These are phyloP conservation scores for Polygonum maritimum DNA, from an alignment of 148 eudicot species.

Conservation along the genomic window DNA sequence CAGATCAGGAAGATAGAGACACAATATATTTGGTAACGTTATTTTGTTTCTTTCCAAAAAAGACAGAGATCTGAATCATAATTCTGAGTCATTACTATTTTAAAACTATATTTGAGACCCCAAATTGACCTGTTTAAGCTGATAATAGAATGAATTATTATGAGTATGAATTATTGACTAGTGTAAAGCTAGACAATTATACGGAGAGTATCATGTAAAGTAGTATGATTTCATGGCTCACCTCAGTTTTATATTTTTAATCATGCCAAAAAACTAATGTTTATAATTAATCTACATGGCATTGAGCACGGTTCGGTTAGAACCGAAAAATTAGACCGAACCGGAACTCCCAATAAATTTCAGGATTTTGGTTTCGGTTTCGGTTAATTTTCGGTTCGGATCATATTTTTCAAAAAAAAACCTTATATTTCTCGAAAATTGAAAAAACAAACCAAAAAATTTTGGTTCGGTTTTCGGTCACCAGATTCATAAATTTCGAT, in stretches of 20 bases:
- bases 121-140: not conserved
- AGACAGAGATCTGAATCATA: slow-evolving; percentile 9
- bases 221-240: not conserved
- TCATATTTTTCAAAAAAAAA: too few relatives aligned
- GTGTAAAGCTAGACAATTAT: slow-evolving; percentile 3
- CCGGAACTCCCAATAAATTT: too few relatives aligned
- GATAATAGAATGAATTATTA: slow-evolving; percentile 3
- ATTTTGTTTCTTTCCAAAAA: slow-evolving; percentile 7
- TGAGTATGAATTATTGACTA: not conserved
- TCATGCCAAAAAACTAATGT: not conserved
- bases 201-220: not conserved
- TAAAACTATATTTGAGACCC: not conserved
- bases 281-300: not conserved
- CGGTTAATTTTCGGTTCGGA: too few relatives aligned
- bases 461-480: too few relatives aligned
- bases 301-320: not conserved
- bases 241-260: not conserved
- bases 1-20: slow-evolving; percentile 5
- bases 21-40: not conserved
- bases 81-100: not conserved
- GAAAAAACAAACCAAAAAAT: too few relatives aligned
- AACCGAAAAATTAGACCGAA: too few relatives aligned
- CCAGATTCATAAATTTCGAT: too few relatives aligned
- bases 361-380: too few relatives aligned
- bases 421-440: too few relatives aligned